Conservation (phyloP, 2,329 filamentous ascomycete species). For the Sclerotinia sclerotiorum region DNA sequence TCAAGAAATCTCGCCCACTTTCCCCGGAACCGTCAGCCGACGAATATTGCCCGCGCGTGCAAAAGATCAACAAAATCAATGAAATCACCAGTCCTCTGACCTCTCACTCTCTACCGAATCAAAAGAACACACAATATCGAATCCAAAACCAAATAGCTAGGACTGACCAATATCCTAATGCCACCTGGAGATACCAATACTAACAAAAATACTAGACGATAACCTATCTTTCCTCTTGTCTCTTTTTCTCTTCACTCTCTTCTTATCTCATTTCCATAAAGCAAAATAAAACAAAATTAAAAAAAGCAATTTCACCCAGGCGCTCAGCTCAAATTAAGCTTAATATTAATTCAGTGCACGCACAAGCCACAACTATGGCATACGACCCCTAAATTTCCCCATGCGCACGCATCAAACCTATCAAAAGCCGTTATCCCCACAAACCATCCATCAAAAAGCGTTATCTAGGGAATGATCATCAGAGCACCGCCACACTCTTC, state of each 20-base stretch:
- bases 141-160: not conserved
- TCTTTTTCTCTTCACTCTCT: no score
- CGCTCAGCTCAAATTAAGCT: constrained; percentile 5
- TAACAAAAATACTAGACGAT: not conserved
- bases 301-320: not conserved
- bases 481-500: constrained; percentile 1
- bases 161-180: not conserved
- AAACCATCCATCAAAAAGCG: not conserved
- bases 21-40: not conserved
- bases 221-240: not conserved
- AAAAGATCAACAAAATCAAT: not conserved
- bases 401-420: no score
- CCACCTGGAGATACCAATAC: not conserved
- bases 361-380: not conserved
- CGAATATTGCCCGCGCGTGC: not conserved
- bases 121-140: no score
- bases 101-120: no score
- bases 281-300: not conserved
- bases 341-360: no score
- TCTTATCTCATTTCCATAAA: not conserved
- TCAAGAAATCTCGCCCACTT: not conserved
- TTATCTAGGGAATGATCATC: not conserved
- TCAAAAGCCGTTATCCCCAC: no score
- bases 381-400: not conserved
- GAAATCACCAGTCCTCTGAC: no score